These are phyloP conservation scores for Entophlyctis luteolus DNA, from an alignment of 192 early-diverging fungal species.

Conservation along the genomic window DNA sequence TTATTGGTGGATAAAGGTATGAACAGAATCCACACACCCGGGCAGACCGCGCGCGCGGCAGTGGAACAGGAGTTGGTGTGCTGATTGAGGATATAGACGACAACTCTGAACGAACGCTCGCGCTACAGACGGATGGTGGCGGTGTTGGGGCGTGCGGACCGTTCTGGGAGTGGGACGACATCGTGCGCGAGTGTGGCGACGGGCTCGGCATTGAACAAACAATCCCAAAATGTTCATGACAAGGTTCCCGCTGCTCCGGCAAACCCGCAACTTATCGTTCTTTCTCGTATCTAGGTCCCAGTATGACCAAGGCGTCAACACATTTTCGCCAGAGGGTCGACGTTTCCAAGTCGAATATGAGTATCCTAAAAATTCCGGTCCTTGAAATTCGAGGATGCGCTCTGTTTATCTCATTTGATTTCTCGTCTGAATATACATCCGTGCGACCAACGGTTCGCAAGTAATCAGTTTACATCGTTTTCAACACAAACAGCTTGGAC, in stretches of 20 bases:
- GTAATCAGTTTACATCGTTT: too few species aligned
- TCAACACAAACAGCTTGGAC: too few species aligned
- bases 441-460: conserved; percentile 70
- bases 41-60: neutral
- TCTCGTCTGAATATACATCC: neutral
- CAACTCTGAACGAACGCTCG: neutral
- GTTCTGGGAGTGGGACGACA: too few species aligned
- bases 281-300: conserved; percentile 57
- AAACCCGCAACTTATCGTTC: too few species aligned
- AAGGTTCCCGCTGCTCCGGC: too few species aligned
- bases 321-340: conserved; percentile 98
- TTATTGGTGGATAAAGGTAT: neutral
- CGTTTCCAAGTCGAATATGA: conserved; percentile 99
- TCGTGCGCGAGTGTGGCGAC: too few species aligned
- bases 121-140: neutral
- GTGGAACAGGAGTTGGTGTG: neutral
- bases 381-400: too few species aligned
- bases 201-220: too few species aligned
- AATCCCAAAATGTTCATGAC: too few species aligned
- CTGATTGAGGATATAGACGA: neutral
- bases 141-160: neutral
- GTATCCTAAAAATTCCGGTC: too few species aligned
- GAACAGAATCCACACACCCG: neutral
- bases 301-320: conserved; percentile 99
- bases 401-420: neutral